Conservation (phyloP, 768 basidiomycete species). For the Kwoniella pini region DNA sequence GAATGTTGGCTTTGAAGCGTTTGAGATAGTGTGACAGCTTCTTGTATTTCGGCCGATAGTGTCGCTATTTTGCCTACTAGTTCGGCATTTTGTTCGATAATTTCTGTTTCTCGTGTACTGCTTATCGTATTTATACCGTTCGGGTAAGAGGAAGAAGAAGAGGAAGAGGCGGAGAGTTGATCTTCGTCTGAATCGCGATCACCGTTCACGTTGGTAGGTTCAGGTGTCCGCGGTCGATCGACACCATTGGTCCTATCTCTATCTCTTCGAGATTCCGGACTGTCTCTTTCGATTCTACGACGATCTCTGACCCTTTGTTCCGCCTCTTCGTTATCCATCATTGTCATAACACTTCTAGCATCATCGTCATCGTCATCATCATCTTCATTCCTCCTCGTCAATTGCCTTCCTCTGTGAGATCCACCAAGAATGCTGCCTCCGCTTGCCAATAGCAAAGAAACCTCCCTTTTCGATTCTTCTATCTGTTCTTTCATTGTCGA, state of each 20-base stretch:
- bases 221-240: constrained; percentile 76
- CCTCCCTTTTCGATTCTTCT: constrained; percentile 65
- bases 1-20: constrained; percentile 75
- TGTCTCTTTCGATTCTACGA: constrained; percentile 25
- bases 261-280: constrained; percentile 5
- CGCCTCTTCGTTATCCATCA: constrained; percentile 56
- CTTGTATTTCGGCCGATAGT: constrained; percentile 71
- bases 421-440: not conserved
- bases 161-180: constrained; percentile 24
- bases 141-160: not conserved
- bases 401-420: constrained; percentile 23
- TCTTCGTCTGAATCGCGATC: constrained; percentile 58
- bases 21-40: constrained; percentile 71
- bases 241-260: constrained; percentile 57
- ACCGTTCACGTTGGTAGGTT: constrained; percentile 58
- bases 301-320: constrained; percentile 48
- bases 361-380: constrained; percentile 71
- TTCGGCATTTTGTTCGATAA: constrained; percentile 58
- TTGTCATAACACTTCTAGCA: constrained; percentile 68
- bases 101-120: constrained; percentile 26
- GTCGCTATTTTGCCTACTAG: constrained; percentile 65
- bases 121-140: constrained; percentile 3
- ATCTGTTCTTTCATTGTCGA: constrained; percentile 64
- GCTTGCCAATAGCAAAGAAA: constrained; percentile 53
- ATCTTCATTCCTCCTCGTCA: constrained; percentile 33